Evolutionary conservation across 345 rosid species (phyloP), one percentile per base, ranked within the genome.

Genomic region (Geranium brycei): DNA sequence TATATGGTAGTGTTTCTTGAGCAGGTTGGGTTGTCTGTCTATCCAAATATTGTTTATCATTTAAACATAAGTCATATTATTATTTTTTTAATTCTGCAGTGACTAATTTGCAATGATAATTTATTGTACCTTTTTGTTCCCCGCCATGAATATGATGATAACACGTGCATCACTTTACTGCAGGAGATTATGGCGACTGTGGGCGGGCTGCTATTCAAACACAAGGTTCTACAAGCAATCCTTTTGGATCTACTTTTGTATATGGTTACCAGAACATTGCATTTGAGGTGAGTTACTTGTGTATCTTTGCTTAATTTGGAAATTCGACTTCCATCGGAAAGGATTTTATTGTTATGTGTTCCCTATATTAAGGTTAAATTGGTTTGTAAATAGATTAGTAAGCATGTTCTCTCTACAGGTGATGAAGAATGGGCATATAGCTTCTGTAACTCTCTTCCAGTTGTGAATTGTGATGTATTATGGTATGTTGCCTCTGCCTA

Each of bases 121-220:
- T 2, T 47, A 47, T 55, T 17, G 57, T 57, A 18, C 51, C 10
- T 4, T 17, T 38, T 12, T 53, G 23, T 59, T 32, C n/a, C 31
- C 59, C 40, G 56, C 16, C 31, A 47, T 11, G 53, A 51, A 8
- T 12, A 47, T 57, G 65, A 56, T 23, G 28, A 13, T 51, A 56
- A 70, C 66, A 23, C 18, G 58, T 17, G 41, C 41, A 35, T 35
- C 10, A 4, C 41, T 60, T 58, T 11, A 53, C 51, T 64, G 51
- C 72, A 93, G 99, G 97, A 85, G 72, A 83, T 88, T 73, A 92
- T 31, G 99, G 99, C 57, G 95, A 90, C 19, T 88, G 91, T 79
- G 97, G 99, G 17, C 91, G 91, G 73, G 96, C 99, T 32, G 99
- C 97, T 57, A 93, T 93, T 61, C 99, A 93, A 76, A 93, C 99